A percentile compares a stretch with the other conserved stretches of the same genome.
phyloP scores from a whole-genome alignment of 2,329 filamentous ascomycete genomes.

The Penicillium thymicola region DNA sequence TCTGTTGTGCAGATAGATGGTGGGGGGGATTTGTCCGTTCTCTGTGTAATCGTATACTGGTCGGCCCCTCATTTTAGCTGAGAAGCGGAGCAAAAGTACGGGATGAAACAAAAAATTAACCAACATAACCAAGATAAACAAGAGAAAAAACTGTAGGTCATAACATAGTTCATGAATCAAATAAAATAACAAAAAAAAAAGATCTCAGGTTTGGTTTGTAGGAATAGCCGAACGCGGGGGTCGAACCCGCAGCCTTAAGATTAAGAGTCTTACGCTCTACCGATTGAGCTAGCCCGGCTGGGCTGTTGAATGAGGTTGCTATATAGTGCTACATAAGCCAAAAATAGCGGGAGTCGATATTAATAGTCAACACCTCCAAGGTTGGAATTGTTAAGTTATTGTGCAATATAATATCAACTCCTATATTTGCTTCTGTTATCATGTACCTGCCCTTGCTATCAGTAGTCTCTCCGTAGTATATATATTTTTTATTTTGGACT shows the following conservation, averaged over 20 bases:
- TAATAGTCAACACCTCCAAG: too few species aligned
- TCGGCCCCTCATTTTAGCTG: neutral
- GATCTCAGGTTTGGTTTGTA: constrained; percentile 17
- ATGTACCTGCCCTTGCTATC: neutral
- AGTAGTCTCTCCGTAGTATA: neutral
- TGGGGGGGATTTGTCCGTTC: neutral
- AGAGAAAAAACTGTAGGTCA: neutral
- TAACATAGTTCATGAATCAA: constrained; percentile 10
- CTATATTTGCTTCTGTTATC: neutral
- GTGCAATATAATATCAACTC: neutral
- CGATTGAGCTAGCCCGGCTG: constrained; percentile 50
- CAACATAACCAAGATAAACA: neutral
- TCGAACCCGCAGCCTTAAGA: constrained; percentile 42
- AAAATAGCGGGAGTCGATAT: too few species aligned
- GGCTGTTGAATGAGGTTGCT: neutral
- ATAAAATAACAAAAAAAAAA: constrained; percentile 10
- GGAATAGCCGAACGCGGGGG: constrained; percentile 41
- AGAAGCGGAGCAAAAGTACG: neutral
- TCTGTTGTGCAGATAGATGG: constrained; percentile 10
- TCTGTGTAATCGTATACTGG: neutral
- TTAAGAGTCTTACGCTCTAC: constrained; percentile 35
- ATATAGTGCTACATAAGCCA: neutral
- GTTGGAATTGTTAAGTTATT: neutral
- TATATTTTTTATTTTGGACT: neutral
- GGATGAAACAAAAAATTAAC: neutral